Evolutionary conservation across 495 filamentous ascomycete species (phyloP), one percentile per base, ranked within the genome.

Genomic region (Penicillium samsonianum): DNA sequence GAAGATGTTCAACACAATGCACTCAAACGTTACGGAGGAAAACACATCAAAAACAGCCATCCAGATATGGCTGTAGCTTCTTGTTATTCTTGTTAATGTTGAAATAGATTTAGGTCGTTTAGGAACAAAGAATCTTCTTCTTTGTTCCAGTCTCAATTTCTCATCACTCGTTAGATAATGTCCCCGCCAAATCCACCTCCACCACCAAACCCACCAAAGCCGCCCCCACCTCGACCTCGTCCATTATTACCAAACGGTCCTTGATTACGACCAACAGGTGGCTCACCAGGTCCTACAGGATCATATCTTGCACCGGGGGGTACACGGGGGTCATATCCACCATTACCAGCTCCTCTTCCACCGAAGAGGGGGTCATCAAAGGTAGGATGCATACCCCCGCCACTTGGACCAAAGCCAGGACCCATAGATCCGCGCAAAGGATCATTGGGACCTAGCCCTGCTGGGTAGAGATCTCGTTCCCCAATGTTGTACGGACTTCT

Each of bases 331-430:
- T 73, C 62, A 58, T 71, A 75, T 4, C 68, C 78, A 25, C 74
- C 74, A 30, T 69, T 72, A 10, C 79, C 79, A 17, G 22, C 2
- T 5, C 75, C 78, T 11, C 68, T 67, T 0, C 90, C 90, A 35
- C 81, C 83, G 69, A 97, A 97, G 63, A 97, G 70, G 26, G 90
- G 91, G 70, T 98, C 94, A 65, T 97, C 91, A 64, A 96, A 92
- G 0, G 91, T 95, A 0, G 94, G 94, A 73, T 97, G 90, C 94
- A 98, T 98, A 2, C 94, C 94, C 41, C 87, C 82, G 1, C 84
- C 83, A 31, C 77, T 73, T 3, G 74, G 73, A 16, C 79, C 78
- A 31, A 77, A 67, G 2, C 84, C 75, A 54, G 80, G 80, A 11
- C 81, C 80, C 55, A 91, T 80, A 11, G 80, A 76, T 7, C 85